phyloP scores from a whole-genome alignment of 805 yeast genomes.

The Candida orba region DNA sequence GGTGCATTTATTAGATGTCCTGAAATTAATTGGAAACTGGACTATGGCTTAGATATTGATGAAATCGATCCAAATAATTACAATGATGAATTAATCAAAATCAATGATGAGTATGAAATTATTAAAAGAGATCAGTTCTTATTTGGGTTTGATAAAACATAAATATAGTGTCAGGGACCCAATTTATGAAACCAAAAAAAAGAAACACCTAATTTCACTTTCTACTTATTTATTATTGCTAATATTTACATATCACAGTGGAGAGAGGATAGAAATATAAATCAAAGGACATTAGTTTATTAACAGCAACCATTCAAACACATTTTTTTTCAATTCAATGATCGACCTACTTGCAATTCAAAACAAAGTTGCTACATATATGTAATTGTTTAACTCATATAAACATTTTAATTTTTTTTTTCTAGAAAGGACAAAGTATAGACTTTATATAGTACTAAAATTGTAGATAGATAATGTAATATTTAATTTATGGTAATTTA shows the following conservation, averaged over 20 bases:
- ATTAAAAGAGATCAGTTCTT: slow-evolving; percentile 19
- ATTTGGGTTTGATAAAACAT: slow-evolving; percentile 7
- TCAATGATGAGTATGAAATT: slow-evolving; percentile 22
- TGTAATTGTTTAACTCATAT: background rate
- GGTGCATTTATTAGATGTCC: slow-evolving; percentile 21
- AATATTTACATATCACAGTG: too few species aligned
- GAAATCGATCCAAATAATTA: slow-evolving; percentile 4
- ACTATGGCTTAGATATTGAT: slow-evolving; percentile 18
- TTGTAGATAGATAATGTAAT: too few species aligned
- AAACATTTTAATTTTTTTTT: background rate
- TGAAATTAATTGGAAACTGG: slow-evolving; percentile 18
- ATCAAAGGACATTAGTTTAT: too few species aligned
- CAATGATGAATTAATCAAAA: slow-evolving; percentile 9
- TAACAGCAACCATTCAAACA: too few species aligned
- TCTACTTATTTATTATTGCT: too few species aligned
- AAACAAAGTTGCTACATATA: background rate
- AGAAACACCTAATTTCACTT: too few species aligned
- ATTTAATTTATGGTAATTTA: background rate
- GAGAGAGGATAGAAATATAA: too few species aligned
- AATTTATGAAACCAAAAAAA: background rate
- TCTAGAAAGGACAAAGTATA: too few species aligned
- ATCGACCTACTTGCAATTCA: background rate
- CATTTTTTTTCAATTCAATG: too few species aligned
- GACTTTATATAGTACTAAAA: too few species aligned
- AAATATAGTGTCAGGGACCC: background rate